A percentile compares a stretch with the other conserved stretches of the same genome.
Evolutionary conservation across 805 yeast genomes (phyloP).

Genomic region (Kodamaea sagamina): DNA sequence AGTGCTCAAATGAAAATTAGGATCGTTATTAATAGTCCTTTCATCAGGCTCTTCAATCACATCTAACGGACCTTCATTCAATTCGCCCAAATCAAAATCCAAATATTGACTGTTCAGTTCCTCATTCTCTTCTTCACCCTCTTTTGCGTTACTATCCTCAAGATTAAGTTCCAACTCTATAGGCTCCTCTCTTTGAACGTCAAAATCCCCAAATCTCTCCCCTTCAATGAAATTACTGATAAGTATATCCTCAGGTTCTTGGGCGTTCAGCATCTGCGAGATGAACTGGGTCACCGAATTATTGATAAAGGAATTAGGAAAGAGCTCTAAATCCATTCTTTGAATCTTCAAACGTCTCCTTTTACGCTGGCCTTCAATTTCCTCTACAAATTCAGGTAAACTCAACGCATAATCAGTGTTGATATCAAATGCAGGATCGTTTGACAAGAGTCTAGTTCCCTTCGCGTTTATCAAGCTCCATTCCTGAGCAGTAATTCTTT

Average conservation of each 20-base stretch:
- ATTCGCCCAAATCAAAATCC: slow-evolving; percentile 13
- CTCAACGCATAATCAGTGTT: slow-evolving; percentile 8
- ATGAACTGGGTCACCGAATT: not conserved
- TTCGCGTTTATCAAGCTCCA: not conserved
- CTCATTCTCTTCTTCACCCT: slow-evolving; percentile 25
- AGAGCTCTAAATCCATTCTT: slow-evolving; percentile 5
- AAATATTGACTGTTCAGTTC: slow-evolving; percentile 1
- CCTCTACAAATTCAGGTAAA: not conserved
- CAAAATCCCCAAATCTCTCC: not conserved
- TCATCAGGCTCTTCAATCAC: not conserved
- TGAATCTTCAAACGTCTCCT: slow-evolving; percentile 21
- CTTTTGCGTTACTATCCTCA: slow-evolving; percentile 20
- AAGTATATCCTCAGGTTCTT: slow-evolving; percentile 4
- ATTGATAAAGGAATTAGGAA: slow-evolving; percentile 13
- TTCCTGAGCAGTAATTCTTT: not conserved
- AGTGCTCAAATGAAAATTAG: slow-evolving; percentile 16
- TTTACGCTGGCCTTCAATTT: slow-evolving; percentile 6
- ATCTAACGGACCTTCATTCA: slow-evolving; percentile 1
- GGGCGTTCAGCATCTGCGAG: not conserved
- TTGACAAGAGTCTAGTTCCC: slow-evolving; percentile 8
- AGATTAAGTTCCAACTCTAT: slow-evolving; percentile 5
- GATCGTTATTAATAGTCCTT: slow-evolving; percentile 14
- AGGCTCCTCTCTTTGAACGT: slow-evolving; percentile 1
- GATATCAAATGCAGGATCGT: slow-evolving; percentile 29
- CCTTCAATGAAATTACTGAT: slow-evolving; percentile 6